Conservation (phyloP, 306 rosid genomes). For the Acacia confusa region DNA sequence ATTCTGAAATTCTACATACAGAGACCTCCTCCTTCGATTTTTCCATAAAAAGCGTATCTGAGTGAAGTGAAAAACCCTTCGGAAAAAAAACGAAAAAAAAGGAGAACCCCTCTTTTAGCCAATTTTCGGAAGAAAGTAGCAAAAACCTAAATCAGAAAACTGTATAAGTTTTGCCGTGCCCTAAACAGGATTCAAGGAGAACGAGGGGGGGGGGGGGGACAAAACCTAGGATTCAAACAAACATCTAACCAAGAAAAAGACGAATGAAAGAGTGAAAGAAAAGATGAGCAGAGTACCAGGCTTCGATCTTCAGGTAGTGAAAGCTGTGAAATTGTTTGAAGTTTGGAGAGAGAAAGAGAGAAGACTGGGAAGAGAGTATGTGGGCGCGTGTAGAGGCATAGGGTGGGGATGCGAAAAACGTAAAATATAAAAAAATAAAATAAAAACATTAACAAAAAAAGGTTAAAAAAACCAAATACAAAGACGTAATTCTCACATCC, state of each 20-base stretch:
- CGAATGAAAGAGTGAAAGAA: slow-evolving; percentile 1
- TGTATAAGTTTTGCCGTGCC: slow-evolving; percentile 18
- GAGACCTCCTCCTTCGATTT: slow-evolving; percentile 49
- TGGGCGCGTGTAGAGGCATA: slow-evolving; percentile 13
- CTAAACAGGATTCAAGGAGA: slow-evolving; percentile 1
- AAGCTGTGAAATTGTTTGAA: slow-evolving; percentile 37
- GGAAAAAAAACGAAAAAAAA: not conserved
- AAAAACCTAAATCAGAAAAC: slow-evolving; percentile 45
- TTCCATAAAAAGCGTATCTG: slow-evolving; percentile 67
- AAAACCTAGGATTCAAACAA: slow-evolving; percentile 19
- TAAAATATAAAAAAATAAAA: not conserved
- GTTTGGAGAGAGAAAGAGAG: slow-evolving; percentile 46
- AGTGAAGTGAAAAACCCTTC: slow-evolving; percentile 34
- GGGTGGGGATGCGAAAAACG: not conserved
- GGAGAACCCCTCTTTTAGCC: not conserved
- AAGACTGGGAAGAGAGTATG: slow-evolving; percentile 5
- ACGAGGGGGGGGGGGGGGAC: slow-evolving; percentile 1
- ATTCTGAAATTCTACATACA: slow-evolving; percentile 44
- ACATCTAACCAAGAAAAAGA: not conserved
- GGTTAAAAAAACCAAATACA: too few species aligned
- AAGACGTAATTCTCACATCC: slow-evolving; percentile 16
- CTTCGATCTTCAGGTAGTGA: slow-evolving; percentile 52
- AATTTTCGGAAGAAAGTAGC: slow-evolving; percentile 11
- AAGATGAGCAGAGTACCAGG: slow-evolving; percentile 48
- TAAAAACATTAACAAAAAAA: not conserved